Base-by-base conservation (phyloP, 176 grass and related monocot species). In the Triticum aestivum region DNA sequence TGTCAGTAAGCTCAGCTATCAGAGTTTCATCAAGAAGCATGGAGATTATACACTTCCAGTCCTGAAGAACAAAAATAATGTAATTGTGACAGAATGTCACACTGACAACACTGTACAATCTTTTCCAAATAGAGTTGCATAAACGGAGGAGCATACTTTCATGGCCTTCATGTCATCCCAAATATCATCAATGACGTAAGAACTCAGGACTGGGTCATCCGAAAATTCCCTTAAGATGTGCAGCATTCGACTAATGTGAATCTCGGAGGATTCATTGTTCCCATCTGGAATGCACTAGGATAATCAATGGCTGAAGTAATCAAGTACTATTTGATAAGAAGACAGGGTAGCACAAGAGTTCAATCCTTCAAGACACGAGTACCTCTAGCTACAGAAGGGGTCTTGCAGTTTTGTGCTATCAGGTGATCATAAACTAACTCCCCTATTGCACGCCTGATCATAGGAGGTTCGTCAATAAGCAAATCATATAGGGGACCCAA, bases 161-260 rank as follows among this genome's bases (percentile, higher is more conserved):
- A 92, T 93, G 45, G 97, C 97, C 76, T 98, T 96, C 97, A 98
- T 98, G 86, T 98, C 92, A 59, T 96, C 97, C 97, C 97, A 98
- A 92, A 98, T 95, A 86, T 98, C 97, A 91, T 98, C 97, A 88
- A 98, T 98, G 34, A 98, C 94, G 13, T 98, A 98, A 32, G 97
- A 89, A 91, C 97, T 93, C 59, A 98, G 88, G 52, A 96, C 88
- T 74, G 93, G 92, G 78, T 98, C 97, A 61, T 98, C 92, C 73
- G 97, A 88, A 92, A 98, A 98, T 73, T 98, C 97, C 74, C 94
- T 93, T 69, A 98, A 71, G 75, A 98, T 98, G 88, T 96, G 97
- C 80, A 98, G 82, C 87, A 98, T 89, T 66, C 97, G 86, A 83
- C 97, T 87, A 66, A 98, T 93, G 79, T 96, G 97, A 87, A 98